phyloP scores from a whole-genome alignment of 805 yeast species.

The Scheffersomyces ergatensis region DNA sequence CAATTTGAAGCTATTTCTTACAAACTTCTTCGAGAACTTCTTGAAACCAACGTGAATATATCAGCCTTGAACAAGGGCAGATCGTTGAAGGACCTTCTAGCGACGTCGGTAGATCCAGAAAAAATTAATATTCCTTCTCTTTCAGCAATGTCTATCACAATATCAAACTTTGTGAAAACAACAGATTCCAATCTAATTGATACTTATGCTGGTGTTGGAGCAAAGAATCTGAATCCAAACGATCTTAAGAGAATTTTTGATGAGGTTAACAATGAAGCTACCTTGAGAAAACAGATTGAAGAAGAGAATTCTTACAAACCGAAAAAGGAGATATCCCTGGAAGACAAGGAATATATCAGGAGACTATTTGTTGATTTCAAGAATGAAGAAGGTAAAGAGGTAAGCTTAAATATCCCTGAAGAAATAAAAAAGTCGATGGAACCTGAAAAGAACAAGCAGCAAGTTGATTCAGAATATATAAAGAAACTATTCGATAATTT shows the following conservation, averaged over 20 bases:
- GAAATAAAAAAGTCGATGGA: background rate
- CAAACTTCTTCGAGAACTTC: constrained; percentile 26
- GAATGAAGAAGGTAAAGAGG: constrained; percentile 6
- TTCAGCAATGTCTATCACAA: constrained; percentile 46
- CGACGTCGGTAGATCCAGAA: constrained; percentile 12
- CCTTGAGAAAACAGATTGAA: background rate
- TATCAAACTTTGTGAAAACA: constrained; percentile 53
- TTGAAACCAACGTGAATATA: constrained; percentile 20
- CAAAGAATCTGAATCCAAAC: background rate
- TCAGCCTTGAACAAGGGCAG: constrained; percentile 19
- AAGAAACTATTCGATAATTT: constrained; percentile 23
- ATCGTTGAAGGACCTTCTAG: constrained; percentile 13
- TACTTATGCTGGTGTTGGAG: constrained; percentile 17
- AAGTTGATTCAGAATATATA: constrained; percentile 23
- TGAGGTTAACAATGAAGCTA: constrained; percentile 7
- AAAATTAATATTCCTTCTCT: constrained; percentile 39
- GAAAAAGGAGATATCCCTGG: background rate
- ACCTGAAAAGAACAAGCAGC: constrained; percentile 8
- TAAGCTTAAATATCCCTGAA: constrained; percentile 3
- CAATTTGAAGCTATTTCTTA: background rate
- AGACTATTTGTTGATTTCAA: constrained; percentile 17
- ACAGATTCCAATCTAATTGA: constrained; percentile 34
- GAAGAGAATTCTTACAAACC: background rate
- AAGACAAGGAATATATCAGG: constrained; percentile 10
- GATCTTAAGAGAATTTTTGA: constrained; percentile 7